Percentiles rank a stretch among this genome's conserved stretches.
Conservation (phyloP, 148 eudicot species). For the Amaranthus cruentus region DNA sequence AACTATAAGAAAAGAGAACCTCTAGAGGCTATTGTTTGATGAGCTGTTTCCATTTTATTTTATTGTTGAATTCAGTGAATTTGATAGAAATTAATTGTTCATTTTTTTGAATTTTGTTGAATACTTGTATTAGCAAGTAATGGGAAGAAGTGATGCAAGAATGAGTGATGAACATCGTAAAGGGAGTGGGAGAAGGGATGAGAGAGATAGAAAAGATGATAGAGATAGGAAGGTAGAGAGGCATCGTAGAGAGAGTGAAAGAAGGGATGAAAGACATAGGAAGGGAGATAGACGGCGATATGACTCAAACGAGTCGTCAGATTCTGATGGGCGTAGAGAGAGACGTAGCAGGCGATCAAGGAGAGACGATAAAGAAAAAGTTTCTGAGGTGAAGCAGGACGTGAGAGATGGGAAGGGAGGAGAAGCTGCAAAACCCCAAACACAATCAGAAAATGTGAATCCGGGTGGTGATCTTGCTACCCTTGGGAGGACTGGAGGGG, state of each 20-base stretch:
- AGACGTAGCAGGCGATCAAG: constrained; percentile 1
- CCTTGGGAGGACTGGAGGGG: constrained; percentile 75
- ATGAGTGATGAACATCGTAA: no score
- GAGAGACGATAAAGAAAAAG: constrained; percentile 9
- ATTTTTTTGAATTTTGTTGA: no score
- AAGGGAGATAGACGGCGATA: not conserved
- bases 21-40: no score
- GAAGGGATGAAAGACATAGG: not conserved
- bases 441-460: constrained; percentile 18
- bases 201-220: constrained; percentile 3
- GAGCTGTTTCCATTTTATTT: no score
- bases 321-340: constrained; percentile 3
- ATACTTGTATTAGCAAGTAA: no score
- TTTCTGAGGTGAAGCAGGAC: not conserved
- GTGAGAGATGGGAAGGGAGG: constrained; percentile 12
- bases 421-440: constrained; percentile 24
- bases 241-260: not conserved
- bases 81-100: no score
- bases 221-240: constrained; percentile 2
- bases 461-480: constrained; percentile 25
- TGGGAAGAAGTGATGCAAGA: no score
- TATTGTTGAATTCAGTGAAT: no score
- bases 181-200: not conserved
- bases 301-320: constrained; percentile 14
- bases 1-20: no score